Evolutionary conservation across 2,329 filamentous ascomycete species (phyloP).

Genomic region (Pseudocercospora vitis): DNA sequence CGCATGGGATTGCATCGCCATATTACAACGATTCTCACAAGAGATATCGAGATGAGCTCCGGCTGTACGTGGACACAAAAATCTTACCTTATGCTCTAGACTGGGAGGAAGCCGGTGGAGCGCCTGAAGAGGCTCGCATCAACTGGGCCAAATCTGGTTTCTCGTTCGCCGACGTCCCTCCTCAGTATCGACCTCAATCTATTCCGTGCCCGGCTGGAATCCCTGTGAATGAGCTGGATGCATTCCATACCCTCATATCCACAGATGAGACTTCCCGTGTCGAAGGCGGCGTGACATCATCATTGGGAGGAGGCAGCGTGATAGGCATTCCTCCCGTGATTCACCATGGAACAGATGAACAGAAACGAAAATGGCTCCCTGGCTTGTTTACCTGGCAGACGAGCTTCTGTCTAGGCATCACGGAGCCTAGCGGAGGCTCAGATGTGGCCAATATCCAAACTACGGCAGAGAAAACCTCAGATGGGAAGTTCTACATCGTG

Average conservation of each 20-base stretch:
- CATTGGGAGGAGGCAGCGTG: constrained; percentile 58
- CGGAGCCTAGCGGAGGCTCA: constrained; percentile 61
- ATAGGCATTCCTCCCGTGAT: constrained; percentile 66
- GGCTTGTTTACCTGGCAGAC: constrained; percentile 59
- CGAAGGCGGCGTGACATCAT: constrained; percentile 56
- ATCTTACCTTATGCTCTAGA: constrained; percentile 59
- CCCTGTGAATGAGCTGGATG: constrained; percentile 53
- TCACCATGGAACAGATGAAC: constrained; percentile 60
- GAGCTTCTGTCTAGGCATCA: constrained; percentile 64
- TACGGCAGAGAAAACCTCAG: constrained; percentile 49
- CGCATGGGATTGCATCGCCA: constrained; percentile 52
- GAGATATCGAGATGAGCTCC: constrained; percentile 56
- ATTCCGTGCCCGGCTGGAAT: constrained; percentile 49
- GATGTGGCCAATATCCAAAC: constrained; percentile 66
- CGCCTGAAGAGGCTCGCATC: constrained; percentile 47
- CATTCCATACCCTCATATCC: constrained; percentile 50
- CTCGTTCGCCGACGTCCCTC: constrained; percentile 47
- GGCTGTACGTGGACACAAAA: constrained; percentile 60
- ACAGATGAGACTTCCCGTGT: constrained; percentile 36
- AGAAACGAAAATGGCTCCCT: constrained; percentile 60
- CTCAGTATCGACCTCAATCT: constrained; percentile 45
- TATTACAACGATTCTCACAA: constrained; percentile 66
- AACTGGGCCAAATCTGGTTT: constrained; percentile 46
- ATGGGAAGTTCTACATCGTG: constrained; percentile 59
- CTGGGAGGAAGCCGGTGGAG: constrained; percentile 58